Base-by-base conservation (phyloP, 306 rosid species). In the Begonia fuchsioides region DNA sequence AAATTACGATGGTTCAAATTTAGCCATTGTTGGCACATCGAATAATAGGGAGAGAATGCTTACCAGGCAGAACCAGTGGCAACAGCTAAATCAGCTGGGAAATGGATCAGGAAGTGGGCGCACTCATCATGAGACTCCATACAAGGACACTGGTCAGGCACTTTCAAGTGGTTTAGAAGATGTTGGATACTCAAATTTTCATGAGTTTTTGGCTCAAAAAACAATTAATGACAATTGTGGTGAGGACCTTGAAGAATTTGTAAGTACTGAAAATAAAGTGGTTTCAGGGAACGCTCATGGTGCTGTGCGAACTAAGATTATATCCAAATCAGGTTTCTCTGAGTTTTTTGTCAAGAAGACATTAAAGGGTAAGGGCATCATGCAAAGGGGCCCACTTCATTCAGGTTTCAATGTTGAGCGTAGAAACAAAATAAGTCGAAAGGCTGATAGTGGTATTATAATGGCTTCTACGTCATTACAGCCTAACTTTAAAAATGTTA, bases 281-380 rank as follows among this genome's bases (percentile, higher is more conserved):
- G 69, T 38, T 49, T 55, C 51, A 2, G 61, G 71, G 13, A 69
- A 68, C 62, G 32, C 62, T 59, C 78, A 39, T 38, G 74, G 76
- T 53, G 76, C 78, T 44, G 66, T 78, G 41, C 77, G 84, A 67
- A 88, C 95, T 41, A 88, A 84, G 72, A 79, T 83, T 12, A 56
- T 83, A 61, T 83, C 95, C 32, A 81, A 79, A 67, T 76, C 95
- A 9, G 88, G 95, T n/a, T 86, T 81, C 68, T 75, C 95, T 39
- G 90, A 88, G 62, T 78, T 61, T 70, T 81, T 81, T 65, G 73
- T 81, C 32, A 88, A 88, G 62, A 74, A 48, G 64, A 74, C 95
- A 6, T 56, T 88, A 70, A 78, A 74, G 72, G 88, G 90, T 44
- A 88, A 88, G 76, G 97, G 97, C 17, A 55, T 76, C 48, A 52